Conservation (phyloP, 176 grass and related monocot genomes). For the Metroxylon sagu region DNA sequence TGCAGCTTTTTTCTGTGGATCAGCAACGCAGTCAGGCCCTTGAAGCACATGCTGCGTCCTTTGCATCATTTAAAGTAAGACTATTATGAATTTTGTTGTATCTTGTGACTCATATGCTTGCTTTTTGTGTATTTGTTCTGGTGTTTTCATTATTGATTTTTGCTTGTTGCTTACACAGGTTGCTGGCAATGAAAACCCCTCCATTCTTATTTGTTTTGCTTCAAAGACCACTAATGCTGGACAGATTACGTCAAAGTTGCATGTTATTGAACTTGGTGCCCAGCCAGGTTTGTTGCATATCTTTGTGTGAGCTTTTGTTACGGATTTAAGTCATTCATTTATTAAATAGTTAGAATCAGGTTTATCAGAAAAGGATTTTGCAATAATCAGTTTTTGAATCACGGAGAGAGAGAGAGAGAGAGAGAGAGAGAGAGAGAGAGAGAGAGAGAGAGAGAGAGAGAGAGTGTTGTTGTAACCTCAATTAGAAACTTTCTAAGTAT, state of each 20-base stretch:
- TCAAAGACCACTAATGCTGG: slow-evolving; percentile 86
- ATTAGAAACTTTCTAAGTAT: too few relatives aligned
- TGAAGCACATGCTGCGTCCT: slow-evolving; percentile 96
- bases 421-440: too few relatives aligned
- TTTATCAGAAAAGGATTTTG: too few relatives aligned
- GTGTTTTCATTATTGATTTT: background rate
- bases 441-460: too few relatives aligned
- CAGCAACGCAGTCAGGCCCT: slow-evolving; percentile 97
- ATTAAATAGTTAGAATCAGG: too few relatives aligned
- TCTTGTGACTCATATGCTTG: slow-evolving; percentile 2
- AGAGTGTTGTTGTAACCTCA: too few relatives aligned
- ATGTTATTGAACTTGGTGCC: slow-evolving; percentile 92
- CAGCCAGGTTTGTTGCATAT: slow-evolving; percentile 45
- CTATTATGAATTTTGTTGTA: background rate
- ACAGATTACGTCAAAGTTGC: slow-evolving; percentile 81
- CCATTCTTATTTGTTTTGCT: slow-evolving; percentile 86
- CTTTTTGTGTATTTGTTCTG: slow-evolving; percentile 8
- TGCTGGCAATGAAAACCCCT: slow-evolving; percentile 85
- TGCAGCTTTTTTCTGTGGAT: slow-evolving; percentile 98
- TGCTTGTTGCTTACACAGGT: slow-evolving; percentile 33
- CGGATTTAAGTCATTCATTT: background rate
- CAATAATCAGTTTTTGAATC: too few relatives aligned
- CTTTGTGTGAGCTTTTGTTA: background rate
- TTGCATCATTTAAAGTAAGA: slow-evolving; percentile 78
- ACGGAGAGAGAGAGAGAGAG: too few relatives aligned